A percentile compares a stretch with the other conserved stretches of the same genome.
Evolutionary conservation across 2,329 filamentous ascomycete species (phyloP).

Genomic region (Sporothrix dimorphospora): DNA sequence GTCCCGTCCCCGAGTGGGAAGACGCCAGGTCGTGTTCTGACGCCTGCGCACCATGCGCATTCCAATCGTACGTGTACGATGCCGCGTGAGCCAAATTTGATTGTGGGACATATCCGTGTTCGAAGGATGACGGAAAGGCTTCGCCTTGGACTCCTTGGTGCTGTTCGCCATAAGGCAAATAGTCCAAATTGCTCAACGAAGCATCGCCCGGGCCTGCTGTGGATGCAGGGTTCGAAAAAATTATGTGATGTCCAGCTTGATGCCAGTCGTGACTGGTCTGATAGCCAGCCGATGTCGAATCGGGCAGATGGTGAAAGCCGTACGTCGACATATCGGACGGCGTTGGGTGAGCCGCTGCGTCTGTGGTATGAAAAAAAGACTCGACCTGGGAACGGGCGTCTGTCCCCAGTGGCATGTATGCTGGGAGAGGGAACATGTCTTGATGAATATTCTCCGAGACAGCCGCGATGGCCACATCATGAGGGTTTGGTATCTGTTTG

Average conservation of each 20-base stretch:
- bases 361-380: background rate
- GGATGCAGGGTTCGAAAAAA: background rate
- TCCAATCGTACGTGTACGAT: slow-evolving; percentile 20
- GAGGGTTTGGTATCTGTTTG: background rate
- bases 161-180: slow-evolving; percentile 4
- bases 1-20: background rate
- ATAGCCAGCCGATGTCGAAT: background rate
- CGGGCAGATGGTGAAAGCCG: background rate
- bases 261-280: slow-evolving; percentile 11
- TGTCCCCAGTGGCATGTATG: background rate
- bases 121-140: background rate
- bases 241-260: background rate
- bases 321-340: background rate
- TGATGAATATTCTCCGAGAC: background rate
- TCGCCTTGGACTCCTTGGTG: background rate
- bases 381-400: background rate
- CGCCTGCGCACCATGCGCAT: background rate
- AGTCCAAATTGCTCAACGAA: background rate
- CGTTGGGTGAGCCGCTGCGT: background rate
- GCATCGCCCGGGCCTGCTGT: background rate
- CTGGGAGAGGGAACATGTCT: background rate
- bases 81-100: background rate
- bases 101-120: background rate
- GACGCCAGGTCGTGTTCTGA: background rate
- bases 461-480: background rate